phyloP scores from a whole-genome alignment of 129 eudicot species.

The Silybum marianum region DNA sequence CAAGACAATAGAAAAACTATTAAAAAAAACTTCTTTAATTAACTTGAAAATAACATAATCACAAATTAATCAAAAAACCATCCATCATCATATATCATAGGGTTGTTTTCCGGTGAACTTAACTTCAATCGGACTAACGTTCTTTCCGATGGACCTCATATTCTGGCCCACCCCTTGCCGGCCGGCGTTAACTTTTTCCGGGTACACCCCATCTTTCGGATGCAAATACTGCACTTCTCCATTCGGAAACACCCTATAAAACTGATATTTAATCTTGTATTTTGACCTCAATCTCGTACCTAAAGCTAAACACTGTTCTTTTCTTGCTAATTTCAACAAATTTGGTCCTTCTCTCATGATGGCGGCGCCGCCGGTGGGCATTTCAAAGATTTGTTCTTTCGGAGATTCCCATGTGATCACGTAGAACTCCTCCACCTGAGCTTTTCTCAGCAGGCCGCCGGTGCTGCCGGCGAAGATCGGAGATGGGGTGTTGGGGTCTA shows the following conservation, averaged over 20 bases:
- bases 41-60: constrained; percentile 35
- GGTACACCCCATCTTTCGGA: constrained; percentile 95
- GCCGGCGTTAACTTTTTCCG: constrained; percentile 88
- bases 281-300: constrained; percentile 90
- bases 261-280: constrained; percentile 86
- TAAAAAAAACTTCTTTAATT: constrained; percentile 20
- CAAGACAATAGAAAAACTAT: not conserved
- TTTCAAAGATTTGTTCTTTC: constrained; percentile 87
- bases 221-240: constrained; percentile 96
- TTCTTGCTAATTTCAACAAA: constrained; percentile 76
- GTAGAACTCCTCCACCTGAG: constrained; percentile 89
- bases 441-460: constrained; percentile 87
- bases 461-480: constrained; percentile 95
- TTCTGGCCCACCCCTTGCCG: constrained; percentile 81
- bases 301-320: constrained; percentile 88
- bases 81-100: constrained; percentile 56
- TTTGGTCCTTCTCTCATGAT: constrained; percentile 94
- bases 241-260: constrained; percentile 87
- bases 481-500: constrained; percentile 94
- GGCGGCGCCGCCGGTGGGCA: constrained; percentile 98
- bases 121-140: constrained; percentile 85
- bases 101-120: constrained; percentile 90
- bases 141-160: constrained; percentile 82
- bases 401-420: constrained; percentile 97
- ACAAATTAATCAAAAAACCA: constrained; percentile 16